Evolutionary conservation across 768 basidiomycete genomes (phyloP).

Genomic region (Leccinum disarticulatum): DNA sequence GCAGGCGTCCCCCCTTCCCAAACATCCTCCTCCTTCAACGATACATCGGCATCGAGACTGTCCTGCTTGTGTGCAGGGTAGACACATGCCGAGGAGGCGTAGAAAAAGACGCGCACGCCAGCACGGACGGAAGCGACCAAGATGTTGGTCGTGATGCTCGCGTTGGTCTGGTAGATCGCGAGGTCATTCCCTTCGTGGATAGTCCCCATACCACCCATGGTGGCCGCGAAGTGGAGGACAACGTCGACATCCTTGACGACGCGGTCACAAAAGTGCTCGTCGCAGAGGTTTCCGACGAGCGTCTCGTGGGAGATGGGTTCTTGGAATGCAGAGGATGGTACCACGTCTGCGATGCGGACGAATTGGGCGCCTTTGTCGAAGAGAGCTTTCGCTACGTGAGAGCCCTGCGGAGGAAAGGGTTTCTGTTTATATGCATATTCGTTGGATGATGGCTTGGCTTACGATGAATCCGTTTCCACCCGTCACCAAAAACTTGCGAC

Average conservation of each 20-base stretch:
- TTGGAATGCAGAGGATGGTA: slow-evolving; percentile 21
- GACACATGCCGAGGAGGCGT: slow-evolving; percentile 60
- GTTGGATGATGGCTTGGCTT: slow-evolving; percentile 12
- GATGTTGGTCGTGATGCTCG: slow-evolving; percentile 49
- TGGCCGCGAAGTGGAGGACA: slow-evolving; percentile 59
- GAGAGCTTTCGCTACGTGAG: slow-evolving; percentile 47
- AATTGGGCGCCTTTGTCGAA: slow-evolving; percentile 23
- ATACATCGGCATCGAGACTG: slow-evolving; percentile 34
- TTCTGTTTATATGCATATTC: neutral
- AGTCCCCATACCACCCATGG: slow-evolving; percentile 65
- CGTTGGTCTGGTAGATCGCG: slow-evolving; percentile 49
- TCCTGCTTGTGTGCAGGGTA: slow-evolving; percentile 49
- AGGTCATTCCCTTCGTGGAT: slow-evolving; percentile 54
- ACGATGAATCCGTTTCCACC: slow-evolving; percentile 60
- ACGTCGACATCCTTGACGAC: slow-evolving; percentile 41
- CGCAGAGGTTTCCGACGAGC: slow-evolving; percentile 46
- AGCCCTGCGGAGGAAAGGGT: slow-evolving; percentile 40
- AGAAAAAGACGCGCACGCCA: slow-evolving; percentile 47
- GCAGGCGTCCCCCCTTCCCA: slow-evolving; percentile 38
- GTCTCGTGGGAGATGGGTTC: slow-evolving; percentile 35
- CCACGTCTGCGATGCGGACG: slow-evolving; percentile 48
- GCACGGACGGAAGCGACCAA: slow-evolving; percentile 39
- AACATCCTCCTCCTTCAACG: slow-evolving; percentile 47
- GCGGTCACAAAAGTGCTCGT: slow-evolving; percentile 37
- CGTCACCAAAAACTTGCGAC: slow-evolving; percentile 39